Conservation (phyloP, 352 stramenopile species). For the Aphanomyces cochlioides region DNA sequence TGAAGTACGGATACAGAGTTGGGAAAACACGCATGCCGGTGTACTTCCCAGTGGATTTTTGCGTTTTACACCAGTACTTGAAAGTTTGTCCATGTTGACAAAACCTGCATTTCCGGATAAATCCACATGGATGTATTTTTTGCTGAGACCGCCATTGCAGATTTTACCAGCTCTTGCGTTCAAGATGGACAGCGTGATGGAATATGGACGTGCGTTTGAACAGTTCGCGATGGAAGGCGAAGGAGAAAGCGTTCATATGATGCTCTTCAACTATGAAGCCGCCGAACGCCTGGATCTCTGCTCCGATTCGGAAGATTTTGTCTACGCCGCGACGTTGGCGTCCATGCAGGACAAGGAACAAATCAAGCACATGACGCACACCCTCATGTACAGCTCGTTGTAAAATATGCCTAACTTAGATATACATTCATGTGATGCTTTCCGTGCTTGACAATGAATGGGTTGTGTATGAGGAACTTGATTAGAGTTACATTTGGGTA, state of each 20-base stretch:
- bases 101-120: too few species aligned
- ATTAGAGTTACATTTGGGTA: too few species aligned
- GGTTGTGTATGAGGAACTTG: too few species aligned
- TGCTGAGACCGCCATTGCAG: background rate
- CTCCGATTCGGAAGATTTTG: conserved; percentile 20
- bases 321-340: background rate
- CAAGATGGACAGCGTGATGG: conserved; percentile 11
- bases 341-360: background rate
- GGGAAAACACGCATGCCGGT: background rate
- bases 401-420: conserved; percentile 11
- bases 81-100: background rate
- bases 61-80: background rate
- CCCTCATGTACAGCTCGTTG: conserved; percentile 21
- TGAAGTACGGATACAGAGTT: background rate
- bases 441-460: too few species aligned
- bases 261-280: conserved; percentile 15
- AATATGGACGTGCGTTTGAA: conserved; percentile 5
- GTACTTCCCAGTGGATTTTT: background rate
- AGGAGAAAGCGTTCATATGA: background rate
- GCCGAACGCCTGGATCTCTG: conserved; percentile 23
- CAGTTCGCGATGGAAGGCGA: conserved; percentile 15
- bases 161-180: background rate
- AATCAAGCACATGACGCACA: background rate
- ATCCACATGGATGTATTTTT: too few species aligned
- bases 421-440: too few species aligned